Evolutionary conservation across 2,329 filamentous ascomycete genomes (phyloP), one percentile per base, ranked within the genome.

Genomic region (Cordyceps tenuipes): DNA sequence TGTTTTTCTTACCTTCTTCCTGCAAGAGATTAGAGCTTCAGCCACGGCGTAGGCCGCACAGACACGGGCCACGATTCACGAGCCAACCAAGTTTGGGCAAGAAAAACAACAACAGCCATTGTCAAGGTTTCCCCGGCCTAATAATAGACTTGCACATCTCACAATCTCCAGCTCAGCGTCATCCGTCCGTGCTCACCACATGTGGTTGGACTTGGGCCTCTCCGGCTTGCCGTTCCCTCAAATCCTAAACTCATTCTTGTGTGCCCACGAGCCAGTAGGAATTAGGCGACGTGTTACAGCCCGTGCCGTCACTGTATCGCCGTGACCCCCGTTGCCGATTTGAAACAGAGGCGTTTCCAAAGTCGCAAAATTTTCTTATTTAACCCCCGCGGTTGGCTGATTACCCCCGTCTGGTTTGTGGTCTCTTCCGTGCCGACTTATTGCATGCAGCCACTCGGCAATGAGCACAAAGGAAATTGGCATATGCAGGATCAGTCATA

Each of bases 251-350:
- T 47, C 29, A 12, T 34, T 48, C 31, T 21, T 5, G 43, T 19
- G 44, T 39, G 41, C n/a, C 21, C 26, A 41, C 54, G 21, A 39
- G 44, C 31, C 54, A 48, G 54, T 48, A 19, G 26, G 29, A 51
- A 58, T 51, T 51, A 59, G 21, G 57, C 48, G 57, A 59, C 48
- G 57, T 59, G 57, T 59, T 53, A 59, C 57, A 59, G 49, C n/a
- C 39, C 36, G 29, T 59, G 48, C 56, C 47, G 48, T 17, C 49
- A 46, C 39, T 52, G 41, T 39, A 52, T 53, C 49, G 39, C n/a
- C 26, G 49, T 19, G 39, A 59, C 57, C 57, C 13, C 57, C 49
- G 41, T 59, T 47, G 29, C 29, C 29, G 57, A 47, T 34, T 52
- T 52, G 57, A 59, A 59, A 59, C 57, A 52, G 23, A 51, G 36